Percentiles rank a stretch among this genome's conserved stretches.
phyloP scores from a whole-genome alignment of 306 rosid species.

The Lathyrus sativus region DNA sequence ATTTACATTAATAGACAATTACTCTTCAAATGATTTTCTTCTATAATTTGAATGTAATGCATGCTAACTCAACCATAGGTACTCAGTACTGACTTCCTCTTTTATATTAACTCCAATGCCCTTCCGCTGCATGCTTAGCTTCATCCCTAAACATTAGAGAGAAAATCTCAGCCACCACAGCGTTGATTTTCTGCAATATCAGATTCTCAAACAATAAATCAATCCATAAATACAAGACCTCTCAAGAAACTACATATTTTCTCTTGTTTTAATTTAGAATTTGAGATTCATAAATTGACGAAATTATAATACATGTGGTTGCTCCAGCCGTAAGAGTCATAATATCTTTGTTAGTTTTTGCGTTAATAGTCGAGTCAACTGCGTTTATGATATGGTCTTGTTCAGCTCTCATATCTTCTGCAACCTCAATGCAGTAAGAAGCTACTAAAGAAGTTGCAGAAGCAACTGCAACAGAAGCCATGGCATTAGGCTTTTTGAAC shows the following conservation, averaged over 20 bases:
- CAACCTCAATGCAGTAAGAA: constrained; percentile 93
- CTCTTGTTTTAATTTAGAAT: constrained; percentile 18
- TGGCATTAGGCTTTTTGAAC: constrained; percentile 22
- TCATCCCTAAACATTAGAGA: too few relatives aligned
- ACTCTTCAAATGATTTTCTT: too few relatives aligned
- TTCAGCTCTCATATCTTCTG: constrained; percentile 93
- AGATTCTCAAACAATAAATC: constrained; percentile 37
- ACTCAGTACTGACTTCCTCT: too few relatives aligned
- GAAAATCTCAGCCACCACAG: constrained; percentile 99
- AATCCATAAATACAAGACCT: neutral
- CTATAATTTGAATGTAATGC: too few relatives aligned
- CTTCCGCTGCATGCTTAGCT: too few relatives aligned
- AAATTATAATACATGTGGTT: too few relatives aligned
- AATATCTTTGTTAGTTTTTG: constrained; percentile 83
- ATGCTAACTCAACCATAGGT: too few relatives aligned
- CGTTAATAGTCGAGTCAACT: constrained; percentile 70
- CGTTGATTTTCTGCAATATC: constrained; percentile 87
- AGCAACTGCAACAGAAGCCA: constrained; percentile 56
- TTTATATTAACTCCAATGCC: too few relatives aligned
- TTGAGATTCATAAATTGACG: constrained; percentile 17
- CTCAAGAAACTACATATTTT: neutral
- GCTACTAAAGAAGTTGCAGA: constrained; percentile 93
- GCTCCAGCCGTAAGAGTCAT: too few relatives aligned
- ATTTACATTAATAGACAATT: too few relatives aligned
- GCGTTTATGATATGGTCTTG: constrained; percentile 65